Conservation (phyloP, 192 early-diverging fungal species). For the Coemansia sp. region DNA sequence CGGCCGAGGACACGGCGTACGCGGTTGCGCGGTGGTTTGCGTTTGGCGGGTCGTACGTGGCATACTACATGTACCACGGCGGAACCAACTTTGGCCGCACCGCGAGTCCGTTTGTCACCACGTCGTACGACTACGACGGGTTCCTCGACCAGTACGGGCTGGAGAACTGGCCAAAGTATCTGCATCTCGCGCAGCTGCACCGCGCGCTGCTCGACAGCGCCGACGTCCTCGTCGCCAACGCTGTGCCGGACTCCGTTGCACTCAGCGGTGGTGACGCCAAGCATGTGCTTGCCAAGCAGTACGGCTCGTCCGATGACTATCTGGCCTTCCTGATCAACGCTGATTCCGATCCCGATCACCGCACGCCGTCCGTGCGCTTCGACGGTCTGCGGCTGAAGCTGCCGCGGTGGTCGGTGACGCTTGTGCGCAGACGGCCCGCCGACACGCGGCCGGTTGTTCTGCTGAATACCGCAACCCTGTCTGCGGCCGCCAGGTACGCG, state of each 20-base stretch:
- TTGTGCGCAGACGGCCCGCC: slow-evolving; percentile 8
- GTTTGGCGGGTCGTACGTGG: slow-evolving; percentile 58
- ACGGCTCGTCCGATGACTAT: slow-evolving; percentile 21
- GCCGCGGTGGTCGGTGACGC: slow-evolving; percentile 46
- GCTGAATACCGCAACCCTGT: slow-evolving; percentile 30
- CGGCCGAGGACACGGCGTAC: slow-evolving; percentile 61
- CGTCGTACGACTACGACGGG: slow-evolving; percentile 54
- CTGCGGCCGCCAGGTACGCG: slow-evolving; percentile 9
- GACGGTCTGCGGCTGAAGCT: slow-evolving; percentile 12
- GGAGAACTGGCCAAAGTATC: slow-evolving; percentile 55
- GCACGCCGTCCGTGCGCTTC: slow-evolving; percentile 11
- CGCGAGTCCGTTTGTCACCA: slow-evolving; percentile 43
- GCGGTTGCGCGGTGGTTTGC: slow-evolving; percentile 60
- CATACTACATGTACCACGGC: slow-evolving; percentile 68
- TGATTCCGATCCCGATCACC: neutral
- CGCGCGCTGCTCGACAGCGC: slow-evolving; percentile 18
- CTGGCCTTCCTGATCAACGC: slow-evolving; percentile 42
- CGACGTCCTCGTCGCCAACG: slow-evolving; percentile 16
- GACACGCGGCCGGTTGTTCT: slow-evolving; percentile 9
- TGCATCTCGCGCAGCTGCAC: slow-evolving; percentile 45
- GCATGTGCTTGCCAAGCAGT: slow-evolving; percentile 17
- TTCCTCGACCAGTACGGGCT: slow-evolving; percentile 54
- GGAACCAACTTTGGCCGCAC: slow-evolving; percentile 68
- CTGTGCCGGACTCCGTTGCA: slow-evolving; percentile 10
- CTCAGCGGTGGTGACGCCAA: slow-evolving; percentile 3